Evolutionary conservation across 2,329 filamentous ascomycete genomes (phyloP), one percentile per base, ranked within the genome.

Genomic region (Akanthomyces lecanii): DNA sequence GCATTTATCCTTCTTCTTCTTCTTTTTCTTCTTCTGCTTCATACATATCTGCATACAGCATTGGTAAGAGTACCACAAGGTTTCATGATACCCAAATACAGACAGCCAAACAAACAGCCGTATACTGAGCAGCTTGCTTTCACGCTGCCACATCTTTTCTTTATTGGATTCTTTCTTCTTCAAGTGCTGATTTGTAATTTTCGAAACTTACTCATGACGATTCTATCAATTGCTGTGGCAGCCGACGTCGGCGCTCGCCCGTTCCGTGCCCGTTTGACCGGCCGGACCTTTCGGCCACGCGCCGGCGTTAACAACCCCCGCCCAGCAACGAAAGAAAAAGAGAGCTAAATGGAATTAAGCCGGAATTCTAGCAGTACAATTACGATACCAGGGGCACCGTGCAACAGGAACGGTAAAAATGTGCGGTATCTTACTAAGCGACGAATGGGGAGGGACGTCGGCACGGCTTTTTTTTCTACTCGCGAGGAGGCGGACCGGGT

Each of bases 341-440:
- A 58, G 55, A 44, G 30, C 44, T 58, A 58, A 58, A 58, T 58
- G 55, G 55, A 50, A 47, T 57, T 57, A 57, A 57, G 54, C 28
- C 54, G 16, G 16, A 11, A 42, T n/a, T 25, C 16, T 5, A 28
- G 52, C 52, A 7, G 14, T 7, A 23, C 7, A 42, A 11, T 1
- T 16, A 14, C 40, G 8, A 28, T n/a, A 16, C 11, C n/a, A 40
- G 4, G 23, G 45, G 45, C 4, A 23, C n/a, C 3, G 21, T 30
- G 28, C 30, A 33, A 21, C 21, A 21, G 21, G 21, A 21, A 21
- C 21, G 21, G 21, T 21, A 21, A 21, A 21, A 21, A 21, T 21
- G 21, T 21, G 21, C 21, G 21, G 21, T 33, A 5, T 33, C 5
- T 33, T 5, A 33, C 5, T 8, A 33, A 11, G 33, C 33, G 33